These are phyloP conservation scores for Entamoeba invadens DNA, from an alignment of 208 protist species.

Conservation along the genomic window DNA sequence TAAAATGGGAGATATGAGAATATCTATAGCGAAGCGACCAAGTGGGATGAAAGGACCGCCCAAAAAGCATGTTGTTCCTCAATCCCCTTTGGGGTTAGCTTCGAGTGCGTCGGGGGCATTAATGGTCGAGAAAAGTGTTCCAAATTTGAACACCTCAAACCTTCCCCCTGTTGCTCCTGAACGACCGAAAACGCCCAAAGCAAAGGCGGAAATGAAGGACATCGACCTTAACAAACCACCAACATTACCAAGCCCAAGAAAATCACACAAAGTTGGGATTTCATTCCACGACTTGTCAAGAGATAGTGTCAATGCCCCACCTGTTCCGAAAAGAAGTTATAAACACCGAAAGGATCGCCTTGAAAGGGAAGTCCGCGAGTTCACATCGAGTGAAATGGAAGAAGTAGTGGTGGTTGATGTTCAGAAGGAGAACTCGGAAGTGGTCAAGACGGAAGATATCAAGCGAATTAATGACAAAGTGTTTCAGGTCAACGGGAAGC, in stretches of 20 bases:
- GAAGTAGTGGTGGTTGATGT: background rate
- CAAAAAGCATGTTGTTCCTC: background rate
- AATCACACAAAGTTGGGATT: too few species aligned
- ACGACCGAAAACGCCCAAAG: background rate
- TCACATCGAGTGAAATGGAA: background rate
- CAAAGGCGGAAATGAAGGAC: background rate
- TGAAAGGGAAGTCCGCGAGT: background rate
- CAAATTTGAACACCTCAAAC: background rate
- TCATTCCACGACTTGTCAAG: background rate
- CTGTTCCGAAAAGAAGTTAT: background rate
- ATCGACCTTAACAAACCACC: too few species aligned
- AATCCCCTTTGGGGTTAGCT: background rate
- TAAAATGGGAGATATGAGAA: background rate
- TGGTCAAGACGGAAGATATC: background rate
- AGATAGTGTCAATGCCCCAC: background rate
- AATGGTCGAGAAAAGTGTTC: too few species aligned
- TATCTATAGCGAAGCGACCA: background rate
- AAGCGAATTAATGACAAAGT: background rate
- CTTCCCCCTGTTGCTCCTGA: background rate
- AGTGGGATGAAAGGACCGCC: background rate
- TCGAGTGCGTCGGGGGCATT: background rate
- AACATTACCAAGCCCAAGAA: too few species aligned
- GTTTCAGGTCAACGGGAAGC: background rate
- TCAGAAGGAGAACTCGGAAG: background rate
- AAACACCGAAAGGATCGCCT: background rate